Conservation (phyloP, 1,139 yeast species). For the Williopsis jadinii region DNA sequence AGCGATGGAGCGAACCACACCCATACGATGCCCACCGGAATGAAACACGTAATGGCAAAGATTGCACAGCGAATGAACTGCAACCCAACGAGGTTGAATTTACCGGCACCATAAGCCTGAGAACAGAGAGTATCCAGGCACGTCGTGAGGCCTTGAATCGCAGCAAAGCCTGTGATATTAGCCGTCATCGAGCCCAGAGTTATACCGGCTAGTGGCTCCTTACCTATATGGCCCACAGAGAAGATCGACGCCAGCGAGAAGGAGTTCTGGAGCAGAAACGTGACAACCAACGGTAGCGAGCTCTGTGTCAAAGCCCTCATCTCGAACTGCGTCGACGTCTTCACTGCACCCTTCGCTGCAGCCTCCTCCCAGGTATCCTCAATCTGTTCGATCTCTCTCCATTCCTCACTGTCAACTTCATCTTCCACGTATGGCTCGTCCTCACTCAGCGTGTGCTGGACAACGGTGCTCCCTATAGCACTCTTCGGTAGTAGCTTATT, state of each 20-base stretch:
- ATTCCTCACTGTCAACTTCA: conserved; percentile 6
- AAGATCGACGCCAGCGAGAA: conserved; percentile 42
- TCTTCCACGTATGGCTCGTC: conserved; percentile 16
- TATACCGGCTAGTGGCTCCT: conserved; percentile 41
- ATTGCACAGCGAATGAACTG: conserved; percentile 37
- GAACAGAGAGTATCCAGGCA: conserved; percentile 47
- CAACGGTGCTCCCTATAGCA: neutral
- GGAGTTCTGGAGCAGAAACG: conserved; percentile 43
- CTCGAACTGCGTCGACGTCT: conserved; percentile 16
- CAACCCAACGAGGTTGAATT: conserved; percentile 33
- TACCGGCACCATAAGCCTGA: conserved; percentile 43
- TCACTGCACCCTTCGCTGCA: conserved; percentile 15
- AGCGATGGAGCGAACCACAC: conserved; percentile 11
- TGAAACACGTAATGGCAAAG: conserved; percentile 30
- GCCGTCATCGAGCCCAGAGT: conserved; percentile 34
- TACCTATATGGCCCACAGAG: conserved; percentile 43
- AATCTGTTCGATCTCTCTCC: conserved; percentile 8
- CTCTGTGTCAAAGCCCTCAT: conserved; percentile 19
- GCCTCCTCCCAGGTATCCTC: conserved; percentile 21
- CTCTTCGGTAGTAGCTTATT: conserved; percentile 5
- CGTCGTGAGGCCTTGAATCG: conserved; percentile 49
- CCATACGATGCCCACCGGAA: conserved; percentile 34
- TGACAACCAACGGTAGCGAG: conserved; percentile 40
- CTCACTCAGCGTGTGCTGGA: conserved; percentile 14
- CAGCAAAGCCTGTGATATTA: conserved; percentile 40